Base-by-base conservation (phyloP, 108 stramenopile species). In the Skeletonema marinoi region DNA sequence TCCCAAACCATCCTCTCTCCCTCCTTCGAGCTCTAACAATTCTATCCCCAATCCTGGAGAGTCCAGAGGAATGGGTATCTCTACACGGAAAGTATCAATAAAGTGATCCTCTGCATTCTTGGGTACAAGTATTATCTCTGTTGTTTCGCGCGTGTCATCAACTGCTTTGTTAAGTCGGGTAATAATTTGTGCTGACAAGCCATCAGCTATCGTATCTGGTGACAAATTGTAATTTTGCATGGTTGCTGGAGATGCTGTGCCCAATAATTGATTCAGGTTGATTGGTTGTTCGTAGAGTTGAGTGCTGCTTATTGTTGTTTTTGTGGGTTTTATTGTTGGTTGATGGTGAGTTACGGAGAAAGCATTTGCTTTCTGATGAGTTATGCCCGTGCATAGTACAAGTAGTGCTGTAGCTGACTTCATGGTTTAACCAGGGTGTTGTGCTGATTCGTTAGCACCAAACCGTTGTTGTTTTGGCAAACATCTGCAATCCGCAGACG, bases 1-100 rank as follows among this genome's bases (percentile, higher is more conserved):
- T 2, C 84, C 84, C 60, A 85, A 65, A 19, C 84, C 84, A 70
- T 85, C 84, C 4, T 76, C 79, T 59, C 84, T 65, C 48, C 84
- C 84, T 51, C 84, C 84, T 42, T 78, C 80, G 31, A 85, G 16
- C 61, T 85, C 84, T 12, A 69, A 35, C 29, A 85, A 66, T 36
- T 80, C 75, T 6, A 85, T 71, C 11, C 84, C 84, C 71, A 48
- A 85, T 74, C 72, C 79, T 4, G 70, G 50, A 59, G 63, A 50
- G 11, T 74, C 81, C 64, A 44, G 54, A 36, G 73, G 73, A 51
- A 88, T 65, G 21, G 78, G 84, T 36, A 92, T 44, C 25, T 51
- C 76, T 16, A 90, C 81, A 35, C 54, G 35, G 16, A 89, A 29
- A 11, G 71, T 87, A 68, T 90, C 92, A 13, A 90, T 88, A 54